phyloP scores from a whole-genome alignment of 2,329 filamentous ascomycete genomes.

The Phaeoacremonium minimum region DNA sequence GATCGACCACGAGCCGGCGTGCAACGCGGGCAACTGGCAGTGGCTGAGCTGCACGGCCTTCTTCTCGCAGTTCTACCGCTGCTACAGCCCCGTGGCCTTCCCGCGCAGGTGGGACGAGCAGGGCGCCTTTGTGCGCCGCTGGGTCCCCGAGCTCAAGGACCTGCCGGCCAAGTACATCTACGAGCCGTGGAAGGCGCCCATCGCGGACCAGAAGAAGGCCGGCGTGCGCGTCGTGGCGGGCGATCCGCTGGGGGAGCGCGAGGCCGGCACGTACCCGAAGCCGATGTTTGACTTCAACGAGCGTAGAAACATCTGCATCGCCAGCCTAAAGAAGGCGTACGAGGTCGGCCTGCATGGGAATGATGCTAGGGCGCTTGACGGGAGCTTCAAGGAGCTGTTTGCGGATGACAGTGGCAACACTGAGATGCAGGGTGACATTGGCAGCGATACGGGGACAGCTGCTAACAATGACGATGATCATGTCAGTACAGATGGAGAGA shows the following conservation, averaged over 20 bases:
- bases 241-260: conserved; percentile 34
- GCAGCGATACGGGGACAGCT: too few species aligned
- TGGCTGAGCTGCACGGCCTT: conserved; percentile 76
- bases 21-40: conserved; percentile 74
- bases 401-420: conserved; percentile 26
- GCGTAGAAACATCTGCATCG: conserved; percentile 57
- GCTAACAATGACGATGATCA: conserved; percentile 24
- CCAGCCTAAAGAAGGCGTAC: conserved; percentile 69
- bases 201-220: conserved; percentile 64
- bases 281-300: conserved; percentile 74
- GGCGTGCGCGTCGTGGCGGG: conserved; percentile 35
- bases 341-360: conserved; percentile 60
- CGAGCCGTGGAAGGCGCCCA: conserved; percentile 72
- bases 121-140: conserved; percentile 59
- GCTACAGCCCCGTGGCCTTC: conserved; percentile 68
- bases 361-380: conserved; percentile 56
- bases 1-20: conserved; percentile 70
- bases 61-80: conserved; percentile 66
- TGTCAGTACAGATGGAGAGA: conserved; percentile 16
- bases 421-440: conserved; percentile 33
- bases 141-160: conserved; percentile 61
- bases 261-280: conserved; percentile 59
- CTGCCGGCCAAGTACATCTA: conserved; percentile 70
- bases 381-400: conserved; percentile 48
- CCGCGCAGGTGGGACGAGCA: conserved; percentile 72